These are phyloP conservation scores for Neurospora africana DNA, from an alignment of 495 filamentous ascomycete species.

Conservation along the genomic window DNA sequence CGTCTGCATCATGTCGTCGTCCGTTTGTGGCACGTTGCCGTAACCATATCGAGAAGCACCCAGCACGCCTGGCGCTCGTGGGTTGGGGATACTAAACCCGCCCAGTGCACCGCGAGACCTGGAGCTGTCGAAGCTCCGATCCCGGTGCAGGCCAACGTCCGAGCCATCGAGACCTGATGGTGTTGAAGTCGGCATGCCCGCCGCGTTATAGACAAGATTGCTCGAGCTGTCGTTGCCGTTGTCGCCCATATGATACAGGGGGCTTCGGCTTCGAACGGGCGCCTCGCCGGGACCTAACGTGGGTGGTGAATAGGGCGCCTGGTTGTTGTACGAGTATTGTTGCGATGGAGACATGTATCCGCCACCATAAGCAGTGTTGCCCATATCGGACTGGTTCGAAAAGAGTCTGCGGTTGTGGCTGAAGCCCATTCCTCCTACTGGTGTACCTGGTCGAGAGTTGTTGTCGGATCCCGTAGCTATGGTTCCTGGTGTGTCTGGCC, in stretches of 20 bases:
- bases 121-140: slow-evolving; percentile 22
- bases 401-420: slow-evolving; percentile 6
- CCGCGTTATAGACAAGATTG: slow-evolving; percentile 33
- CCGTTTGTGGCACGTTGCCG: slow-evolving; percentile 38
- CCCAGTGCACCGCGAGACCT: slow-evolving; percentile 3
- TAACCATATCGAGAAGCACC: slow-evolving; percentile 45
- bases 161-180: slow-evolving; percentile 14
- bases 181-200: slow-evolving; percentile 27
- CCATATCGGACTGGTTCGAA: slow-evolving; percentile 11
- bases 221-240: slow-evolving; percentile 36
- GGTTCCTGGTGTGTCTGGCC: slow-evolving; percentile 56
- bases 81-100: slow-evolving; percentile 9
- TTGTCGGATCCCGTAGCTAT: slow-evolving; percentile 28
- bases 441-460: slow-evolving; percentile 31
- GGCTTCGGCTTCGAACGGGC: slow-evolving; percentile 21
- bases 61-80: slow-evolving; percentile 30
- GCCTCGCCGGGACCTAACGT: slow-evolving; percentile 5
- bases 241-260: slow-evolving; percentile 30
- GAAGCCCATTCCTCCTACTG: slow-evolving; percentile 28
- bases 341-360: slow-evolving; percentile 10
- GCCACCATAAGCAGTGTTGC: slow-evolving; percentile 11
- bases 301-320: slow-evolving; percentile 5
- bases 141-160: slow-evolving; percentile 15
- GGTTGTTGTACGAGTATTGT: slow-evolving; percentile 8
- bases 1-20: slow-evolving; percentile 26